Conservation (phyloP, 495 filamentous ascomycete genomes). For the Geoglossum glabrum region DNA sequence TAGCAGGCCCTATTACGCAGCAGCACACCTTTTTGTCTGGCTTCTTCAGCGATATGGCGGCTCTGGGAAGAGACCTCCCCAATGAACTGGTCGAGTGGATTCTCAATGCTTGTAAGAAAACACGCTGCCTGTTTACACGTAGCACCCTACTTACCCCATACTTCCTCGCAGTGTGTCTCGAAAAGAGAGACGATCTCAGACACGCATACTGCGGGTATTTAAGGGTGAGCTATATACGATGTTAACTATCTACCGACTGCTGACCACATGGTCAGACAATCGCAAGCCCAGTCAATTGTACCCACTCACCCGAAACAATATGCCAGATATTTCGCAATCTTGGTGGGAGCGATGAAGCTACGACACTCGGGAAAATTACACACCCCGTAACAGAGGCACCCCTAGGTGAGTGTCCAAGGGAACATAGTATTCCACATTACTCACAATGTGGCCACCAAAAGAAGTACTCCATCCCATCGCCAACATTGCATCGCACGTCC, state of each 20-base stretch:
- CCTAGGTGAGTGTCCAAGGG: neutral
- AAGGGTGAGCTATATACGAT: conserved; percentile 15
- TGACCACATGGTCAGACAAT: neutral
- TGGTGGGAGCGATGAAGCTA: conserved; percentile 11
- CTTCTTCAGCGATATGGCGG: conserved; percentile 37
- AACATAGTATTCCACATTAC: neutral
- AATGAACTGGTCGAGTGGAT: conserved; percentile 60
- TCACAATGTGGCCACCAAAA: neutral
- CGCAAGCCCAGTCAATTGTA: neutral
- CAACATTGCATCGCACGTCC: neutral
- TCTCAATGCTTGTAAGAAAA: conserved; percentile 34
- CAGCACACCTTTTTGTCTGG: conserved; percentile 50
- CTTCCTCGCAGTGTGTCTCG: conserved; percentile 27
- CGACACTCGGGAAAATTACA: neutral
- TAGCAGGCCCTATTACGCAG: conserved; percentile 27
- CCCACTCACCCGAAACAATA: neutral
- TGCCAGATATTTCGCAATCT: conserved; percentile 11
- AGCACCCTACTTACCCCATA: conserved; percentile 6
- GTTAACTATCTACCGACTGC: neutral
- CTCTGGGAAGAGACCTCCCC: conserved; percentile 31
- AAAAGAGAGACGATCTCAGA: conserved; percentile 39
- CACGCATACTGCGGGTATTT: conserved; percentile 41
- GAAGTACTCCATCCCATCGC: neutral
- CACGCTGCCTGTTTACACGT: neutral
- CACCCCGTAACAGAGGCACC: neutral